A percentile compares a stretch with the other conserved stretches of the same genome.
Evolutionary conservation across 768 basidiomycete genomes (phyloP).

Genomic region (Boletus barrowsii): DNA sequence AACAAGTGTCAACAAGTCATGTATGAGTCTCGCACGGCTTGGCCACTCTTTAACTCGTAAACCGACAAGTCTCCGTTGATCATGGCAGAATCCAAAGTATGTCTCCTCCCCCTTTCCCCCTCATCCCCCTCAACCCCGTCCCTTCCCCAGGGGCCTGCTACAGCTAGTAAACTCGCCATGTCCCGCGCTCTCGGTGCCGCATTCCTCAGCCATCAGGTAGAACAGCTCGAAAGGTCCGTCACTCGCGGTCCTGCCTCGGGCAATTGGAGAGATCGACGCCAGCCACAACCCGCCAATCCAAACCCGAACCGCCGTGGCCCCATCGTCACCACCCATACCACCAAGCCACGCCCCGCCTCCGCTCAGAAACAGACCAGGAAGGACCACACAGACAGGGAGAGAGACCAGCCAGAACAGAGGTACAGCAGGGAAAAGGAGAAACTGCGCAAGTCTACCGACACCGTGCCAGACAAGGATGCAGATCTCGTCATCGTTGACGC

Average conservation of each 20-base stretch:
- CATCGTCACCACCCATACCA: constrained; percentile 6
- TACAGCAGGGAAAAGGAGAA: constrained; percentile 16
- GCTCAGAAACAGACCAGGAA: constrained; percentile 24
- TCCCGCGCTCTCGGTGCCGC: constrained; percentile 85
- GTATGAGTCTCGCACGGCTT: too few relatives aligned
- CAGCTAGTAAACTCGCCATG: constrained; percentile 71
- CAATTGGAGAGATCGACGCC: constrained; percentile 60
- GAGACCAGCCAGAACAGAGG: constrained; percentile 20
- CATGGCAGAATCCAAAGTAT: constrained; percentile 24
- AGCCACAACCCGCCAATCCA: constrained; percentile 17
- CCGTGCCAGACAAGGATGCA: constrained; percentile 52
- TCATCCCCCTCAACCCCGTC: not conserved
- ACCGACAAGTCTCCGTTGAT: too few relatives aligned
- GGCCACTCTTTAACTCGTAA: too few relatives aligned
- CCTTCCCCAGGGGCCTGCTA: constrained; percentile 18
- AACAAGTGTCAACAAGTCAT: not conserved
- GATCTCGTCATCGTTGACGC: constrained; percentile 79
- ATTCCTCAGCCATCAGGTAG: constrained; percentile 83
- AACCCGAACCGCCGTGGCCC: constrained; percentile 18
- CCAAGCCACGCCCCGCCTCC: constrained; percentile 25
- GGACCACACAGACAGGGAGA: constrained; percentile 18
- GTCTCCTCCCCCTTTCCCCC: not conserved
- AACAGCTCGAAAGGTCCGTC: constrained; percentile 80
- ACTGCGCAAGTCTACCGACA: constrained; percentile 24
- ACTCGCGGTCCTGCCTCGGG: constrained; percentile 48